A percentile compares a stretch with the other conserved stretches of the same genome.
Evolutionary conservation across 805 yeast genomes (phyloP).

Genomic region (Ascoidea rubescens): DNA sequence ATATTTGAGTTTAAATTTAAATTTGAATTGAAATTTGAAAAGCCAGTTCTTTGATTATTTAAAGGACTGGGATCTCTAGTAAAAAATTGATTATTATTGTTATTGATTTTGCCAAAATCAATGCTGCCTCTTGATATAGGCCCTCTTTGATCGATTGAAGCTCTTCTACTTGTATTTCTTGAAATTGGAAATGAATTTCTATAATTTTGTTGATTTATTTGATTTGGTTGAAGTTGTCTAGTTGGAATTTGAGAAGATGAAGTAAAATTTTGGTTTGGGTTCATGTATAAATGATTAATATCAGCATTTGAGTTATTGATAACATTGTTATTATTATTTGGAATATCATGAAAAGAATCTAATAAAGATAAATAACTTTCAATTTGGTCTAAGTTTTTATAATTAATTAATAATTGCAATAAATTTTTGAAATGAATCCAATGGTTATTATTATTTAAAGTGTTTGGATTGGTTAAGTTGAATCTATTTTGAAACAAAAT

Average conservation of each 20-base stretch:
- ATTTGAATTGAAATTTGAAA: too few species aligned
- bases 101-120: too few species aligned
- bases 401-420: background rate
- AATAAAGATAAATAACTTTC: too few species aligned
- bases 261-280: background rate
- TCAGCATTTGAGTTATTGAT: too few species aligned
- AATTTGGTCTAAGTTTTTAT: background rate
- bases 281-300: background rate
- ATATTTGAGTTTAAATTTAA: too few species aligned
- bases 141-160: background rate
- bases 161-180: too few species aligned
- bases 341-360: background rate
- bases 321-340: background rate
- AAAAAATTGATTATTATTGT: too few species aligned
- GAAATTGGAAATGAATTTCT: too few species aligned
- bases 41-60: too few species aligned
- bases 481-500: too few species aligned
- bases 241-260: background rate
- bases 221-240: background rate
- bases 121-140: background rate
- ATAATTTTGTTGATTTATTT: background rate
- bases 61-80: background rate
- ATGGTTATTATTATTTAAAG: too few species aligned
- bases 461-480: too few species aligned
- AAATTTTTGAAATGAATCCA: background rate